Evolutionary conservation across 2,329 filamentous ascomycete species (phyloP), one percentile per base, ranked within the genome.

Genomic region (Arthrobotrys megalospora): DNA sequence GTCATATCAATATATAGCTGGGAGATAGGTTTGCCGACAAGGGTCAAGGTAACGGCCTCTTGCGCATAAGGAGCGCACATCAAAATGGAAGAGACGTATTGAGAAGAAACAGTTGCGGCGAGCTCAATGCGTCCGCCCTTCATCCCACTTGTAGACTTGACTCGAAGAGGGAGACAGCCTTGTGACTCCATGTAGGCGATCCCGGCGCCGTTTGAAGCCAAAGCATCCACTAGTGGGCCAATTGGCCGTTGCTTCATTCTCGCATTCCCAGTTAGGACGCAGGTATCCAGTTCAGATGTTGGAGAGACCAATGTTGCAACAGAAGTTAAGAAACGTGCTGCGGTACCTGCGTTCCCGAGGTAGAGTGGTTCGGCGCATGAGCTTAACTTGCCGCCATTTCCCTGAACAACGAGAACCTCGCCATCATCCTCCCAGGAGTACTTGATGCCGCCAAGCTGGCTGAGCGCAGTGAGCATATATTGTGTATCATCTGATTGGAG

Each of bases 1-100:
- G 96, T 99, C 95, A 99, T 98, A 83, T 99, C 94, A 82, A 99
- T 98, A 84, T 99, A 99, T 1, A 91, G 90, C 83, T 98, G 94
- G 0, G 95, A 98, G 80, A 99, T 97, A 50, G 96, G 95, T 84
- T 97, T 98, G n/a, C 96, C 96, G 11, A 98, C 91, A 45, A 99
- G 88, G 47, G 91, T 91, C 80, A 99, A 86, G 0, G 93, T 97
- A 43, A 99, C 94, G 0, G 95, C 93, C 80, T 94, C 91, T 85
- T 97, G 97, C 53, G 96, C 96, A 83, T 98, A 99, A 0, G 96
- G 96, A 0, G 96, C 96, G 76, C 94, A 96, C 93, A 99, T 96
- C 64, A 99, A 87, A 80, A 99, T 90, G 0, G 95, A 97, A 0
- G 96, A 98, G 43, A 99, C 96, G 83, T 98, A 99, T 85, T 99